Evolutionary conservation across 805 yeast genomes (phyloP).

Genomic region (Diddensiella santjacobensis): DNA sequence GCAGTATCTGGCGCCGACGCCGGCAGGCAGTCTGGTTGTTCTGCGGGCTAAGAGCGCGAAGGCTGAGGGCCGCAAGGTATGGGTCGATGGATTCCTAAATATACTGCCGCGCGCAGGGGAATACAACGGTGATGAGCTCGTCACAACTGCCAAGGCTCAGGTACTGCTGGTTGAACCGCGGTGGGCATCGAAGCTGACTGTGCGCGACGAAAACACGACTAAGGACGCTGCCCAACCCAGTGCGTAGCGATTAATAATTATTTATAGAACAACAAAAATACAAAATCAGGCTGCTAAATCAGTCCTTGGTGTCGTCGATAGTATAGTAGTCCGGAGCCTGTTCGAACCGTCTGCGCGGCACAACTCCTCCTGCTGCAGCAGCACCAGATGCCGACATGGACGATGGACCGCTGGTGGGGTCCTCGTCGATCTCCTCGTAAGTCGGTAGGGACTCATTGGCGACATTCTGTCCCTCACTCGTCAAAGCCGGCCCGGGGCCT

Average conservation of each 20-base stretch:
- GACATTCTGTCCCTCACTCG: conserved; percentile 1
- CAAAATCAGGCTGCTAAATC: background rate
- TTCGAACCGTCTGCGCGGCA: conserved; percentile 15
- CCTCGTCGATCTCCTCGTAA: conserved; percentile 16
- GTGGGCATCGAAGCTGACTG: conserved; percentile 33
- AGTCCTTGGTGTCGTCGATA: conserved; percentile 4
- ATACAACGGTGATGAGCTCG: conserved; percentile 12
- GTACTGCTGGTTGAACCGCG: conserved; percentile 37
- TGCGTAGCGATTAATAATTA: too few species aligned
- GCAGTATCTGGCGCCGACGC: conserved; percentile 54
- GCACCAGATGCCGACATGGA: conserved; percentile 1
- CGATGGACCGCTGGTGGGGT: conserved; percentile 5
- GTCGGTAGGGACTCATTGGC: conserved; percentile 10
- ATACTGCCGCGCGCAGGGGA: conserved; percentile 38
- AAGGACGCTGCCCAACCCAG: too few species aligned
- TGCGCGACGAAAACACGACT: background rate
- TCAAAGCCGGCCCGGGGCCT: background rate
- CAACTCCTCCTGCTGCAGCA: background rate
- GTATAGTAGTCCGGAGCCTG: conserved; percentile 17
- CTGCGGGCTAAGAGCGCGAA: conserved; percentile 64
- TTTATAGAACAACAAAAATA: conserved; percentile 1
- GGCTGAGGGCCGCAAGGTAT: conserved; percentile 74
- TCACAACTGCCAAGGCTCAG: conserved; percentile 30
- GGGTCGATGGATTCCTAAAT: conserved; percentile 63
- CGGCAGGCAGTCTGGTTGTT: conserved; percentile 60